Base-by-base conservation (phyloP, 495 filamentous ascomycete species). In the Delitschia confertaspora region DNA sequence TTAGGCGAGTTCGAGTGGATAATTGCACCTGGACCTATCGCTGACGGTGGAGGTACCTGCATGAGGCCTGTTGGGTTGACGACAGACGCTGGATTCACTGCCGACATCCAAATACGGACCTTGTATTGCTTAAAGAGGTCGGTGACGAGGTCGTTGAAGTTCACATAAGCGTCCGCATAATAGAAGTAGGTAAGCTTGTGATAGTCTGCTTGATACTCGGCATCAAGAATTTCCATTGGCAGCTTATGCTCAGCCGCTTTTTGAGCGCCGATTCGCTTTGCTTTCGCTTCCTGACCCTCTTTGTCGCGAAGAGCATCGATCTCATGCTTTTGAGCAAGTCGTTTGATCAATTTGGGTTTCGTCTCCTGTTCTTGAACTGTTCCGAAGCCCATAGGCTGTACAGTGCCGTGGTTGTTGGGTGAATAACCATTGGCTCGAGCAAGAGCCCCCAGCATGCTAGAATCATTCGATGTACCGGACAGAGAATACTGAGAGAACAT, bases 141-240 rank as follows among this genome's bases (percentile, higher is more conserved):
- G 0, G 87, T 94, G 45, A 98, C 89, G 13, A 98, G 74, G 0
- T 85, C 83, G 62, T 96, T 98, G 71, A 98, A 98, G 65, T 96
- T 95, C 71, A 98, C 94, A 61, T 98, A 98, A 0, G 85, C 78
- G 57, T 95, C 88, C 41, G 91, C 91, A 53, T 94, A 96, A 63
- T 96, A 98, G 70, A 93, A 98, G 64, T 94, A 95, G 0, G 93
- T 98, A 39, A 98, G 68, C 58, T 98, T 98, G 63, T 95, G 94
- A 83, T 86, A 94, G 65, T 96, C 91, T 91, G 94, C 87, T 58
- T 98, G 91, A 61, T 93, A 98, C 62, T 98, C 91, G n/a, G 91
- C 91, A 64, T 98, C 91, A 10, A 98, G 75, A 45, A 98, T 95
- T 58, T 98, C 91, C 91, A 98, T 95, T 45, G 88, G 85, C 8